These are phyloP conservation scores for Porpolomopsis calyptriformis DNA, from an alignment of 768 basidiomycete genomes.

Conservation along the genomic window DNA sequence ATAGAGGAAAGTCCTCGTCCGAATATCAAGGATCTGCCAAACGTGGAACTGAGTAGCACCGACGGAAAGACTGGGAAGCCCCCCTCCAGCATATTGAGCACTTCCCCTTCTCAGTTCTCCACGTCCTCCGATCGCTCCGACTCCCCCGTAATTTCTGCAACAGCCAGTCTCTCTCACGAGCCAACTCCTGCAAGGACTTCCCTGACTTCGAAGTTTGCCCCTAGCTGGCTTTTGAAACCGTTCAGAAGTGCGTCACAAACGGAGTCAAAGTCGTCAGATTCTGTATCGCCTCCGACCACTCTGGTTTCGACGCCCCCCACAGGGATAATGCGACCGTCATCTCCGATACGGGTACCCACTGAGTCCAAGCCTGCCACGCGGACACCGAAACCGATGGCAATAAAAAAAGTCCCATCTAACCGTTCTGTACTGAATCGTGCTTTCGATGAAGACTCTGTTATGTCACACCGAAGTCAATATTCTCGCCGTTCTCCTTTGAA, in stretches of 20 bases:
- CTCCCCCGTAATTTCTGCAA: slow-evolving; percentile 26
- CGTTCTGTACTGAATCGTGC: slow-evolving; percentile 41
- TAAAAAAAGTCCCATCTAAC: slow-evolving; percentile 26
- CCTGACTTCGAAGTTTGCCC: slow-evolving; percentile 50
- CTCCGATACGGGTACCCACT: slow-evolving; percentile 25
- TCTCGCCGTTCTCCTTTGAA: slow-evolving; percentile 52
- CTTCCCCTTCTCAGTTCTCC: slow-evolving; percentile 60
- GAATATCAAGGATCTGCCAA: slow-evolving; percentile 40
- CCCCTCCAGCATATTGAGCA: slow-evolving; percentile 30
- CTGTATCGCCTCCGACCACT: slow-evolving; percentile 33
- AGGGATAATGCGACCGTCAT: slow-evolving; percentile 17
- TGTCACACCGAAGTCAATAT: slow-evolving; percentile 36
- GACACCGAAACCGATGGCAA: slow-evolving; percentile 33
- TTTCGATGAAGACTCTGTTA: slow-evolving; percentile 46
- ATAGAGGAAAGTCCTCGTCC: slow-evolving; percentile 64
- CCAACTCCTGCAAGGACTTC: slow-evolving; percentile 27
- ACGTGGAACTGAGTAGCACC: slow-evolving; percentile 26
- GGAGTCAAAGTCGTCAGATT: slow-evolving; percentile 52
- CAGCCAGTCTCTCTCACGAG: slow-evolving; percentile 14
- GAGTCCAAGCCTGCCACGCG: slow-evolving; percentile 25
- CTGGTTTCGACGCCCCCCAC: slow-evolving; percentile 16
- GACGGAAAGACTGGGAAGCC: slow-evolving; percentile 14
- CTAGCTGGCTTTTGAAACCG: slow-evolving; percentile 72
- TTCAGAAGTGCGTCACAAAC: slow-evolving; percentile 49
- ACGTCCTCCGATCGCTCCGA: slow-evolving; percentile 45